Evolutionary conservation across 2,329 filamentous ascomycete species (phyloP).

Genomic region (Monilinia vaccinii-corymbosi): DNA sequence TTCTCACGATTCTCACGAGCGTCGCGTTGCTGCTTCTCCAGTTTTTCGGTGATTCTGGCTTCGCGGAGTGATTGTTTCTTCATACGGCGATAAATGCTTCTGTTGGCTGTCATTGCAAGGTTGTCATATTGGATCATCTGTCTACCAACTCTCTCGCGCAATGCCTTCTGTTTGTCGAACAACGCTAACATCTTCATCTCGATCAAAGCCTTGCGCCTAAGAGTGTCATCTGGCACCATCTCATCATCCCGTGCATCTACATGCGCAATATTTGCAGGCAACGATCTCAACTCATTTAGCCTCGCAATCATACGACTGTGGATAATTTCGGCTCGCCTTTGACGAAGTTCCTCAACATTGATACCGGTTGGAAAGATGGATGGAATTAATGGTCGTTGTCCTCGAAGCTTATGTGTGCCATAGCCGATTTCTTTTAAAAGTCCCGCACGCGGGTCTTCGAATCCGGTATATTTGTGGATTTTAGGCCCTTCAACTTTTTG

Average conservation of each 20-base stretch:
- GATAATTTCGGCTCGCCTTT: conserved; percentile 78
- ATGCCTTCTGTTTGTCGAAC: conserved; percentile 77
- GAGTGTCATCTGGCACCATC: conserved; percentile 63
- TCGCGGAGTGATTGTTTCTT: conserved; percentile 97
- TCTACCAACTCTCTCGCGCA: conserved; percentile 79
- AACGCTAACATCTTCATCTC: conserved; percentile 88
- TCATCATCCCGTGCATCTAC: conserved; percentile 72
- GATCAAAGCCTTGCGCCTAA: conserved; percentile 85
- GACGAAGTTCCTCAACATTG: conserved; percentile 75
- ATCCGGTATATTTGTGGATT: conserved; percentile 46
- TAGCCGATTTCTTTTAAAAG: conserved; percentile 56
- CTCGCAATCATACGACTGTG: conserved; percentile 85
- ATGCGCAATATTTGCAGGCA: conserved; percentile 77
- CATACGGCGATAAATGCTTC: conserved; percentile 79
- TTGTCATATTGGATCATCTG: conserved; percentile 96
- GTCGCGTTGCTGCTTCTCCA: conserved; percentile 97
- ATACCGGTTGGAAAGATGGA: conserved; percentile 83
- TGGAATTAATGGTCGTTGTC: conserved; percentile 71
- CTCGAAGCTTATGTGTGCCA: conserved; percentile 65
- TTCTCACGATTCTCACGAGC: conserved; percentile 93
- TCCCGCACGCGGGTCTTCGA: conserved; percentile 60
- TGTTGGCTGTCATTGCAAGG: conserved; percentile 92
- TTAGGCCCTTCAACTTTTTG: conserved; percentile 28
- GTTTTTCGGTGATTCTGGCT: conserved; percentile 93
- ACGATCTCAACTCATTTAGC: conserved; percentile 71